Evolutionary conservation across 495 filamentous ascomycete species (phyloP).

Genomic region (Polyplosphaeria fusca): DNA sequence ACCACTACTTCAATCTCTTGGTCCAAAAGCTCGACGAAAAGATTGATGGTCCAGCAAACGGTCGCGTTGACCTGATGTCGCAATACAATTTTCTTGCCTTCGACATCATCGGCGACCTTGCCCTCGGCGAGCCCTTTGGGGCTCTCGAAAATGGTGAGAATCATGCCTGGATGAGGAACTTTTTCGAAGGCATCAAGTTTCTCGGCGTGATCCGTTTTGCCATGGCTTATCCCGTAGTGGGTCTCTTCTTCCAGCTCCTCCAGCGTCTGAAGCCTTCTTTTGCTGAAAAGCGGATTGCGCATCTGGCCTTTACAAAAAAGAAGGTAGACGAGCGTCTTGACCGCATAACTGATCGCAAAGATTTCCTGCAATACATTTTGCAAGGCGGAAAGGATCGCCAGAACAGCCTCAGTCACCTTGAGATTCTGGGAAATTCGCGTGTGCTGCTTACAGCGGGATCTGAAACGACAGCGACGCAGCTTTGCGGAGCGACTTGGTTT

Average conservation of each 20-base stretch:
- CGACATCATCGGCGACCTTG: slow-evolving; percentile 36
- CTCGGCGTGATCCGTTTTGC: background rate
- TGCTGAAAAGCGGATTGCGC: background rate
- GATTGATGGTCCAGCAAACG: slow-evolving; percentile 17
- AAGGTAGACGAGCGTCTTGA: background rate
- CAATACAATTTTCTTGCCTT: slow-evolving; percentile 34
- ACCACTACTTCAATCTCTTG: slow-evolving; percentile 4
- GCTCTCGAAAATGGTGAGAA: slow-evolving; percentile 25
- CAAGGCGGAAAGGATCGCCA: no score
- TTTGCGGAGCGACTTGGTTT: slow-evolving; percentile 59
- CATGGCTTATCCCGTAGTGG: slow-evolving; percentile 3
- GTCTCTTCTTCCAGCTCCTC: background rate
- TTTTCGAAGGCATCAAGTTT: slow-evolving; percentile 10
- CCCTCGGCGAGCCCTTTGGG: slow-evolving; percentile 33
- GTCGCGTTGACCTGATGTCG: slow-evolving; percentile 21
- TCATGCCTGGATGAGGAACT: slow-evolving; percentile 5
- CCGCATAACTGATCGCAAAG: background rate
- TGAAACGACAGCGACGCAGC: slow-evolving; percentile 35
- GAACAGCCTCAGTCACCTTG: background rate
- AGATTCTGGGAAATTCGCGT: slow-evolving; percentile 6
- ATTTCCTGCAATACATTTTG: slow-evolving; percentile 5
- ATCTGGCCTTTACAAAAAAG: background rate
- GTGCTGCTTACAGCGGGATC: slow-evolving; percentile 34
- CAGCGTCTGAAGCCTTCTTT: background rate
- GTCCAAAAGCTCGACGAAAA: slow-evolving; percentile 31